Percentiles rank a stretch among this genome's conserved stretches.
These are phyloP conservation scores for Clitocybe nebularis DNA, from an alignment of 1,284 basidiomycete genomes.

Conservation along the genomic window DNA sequence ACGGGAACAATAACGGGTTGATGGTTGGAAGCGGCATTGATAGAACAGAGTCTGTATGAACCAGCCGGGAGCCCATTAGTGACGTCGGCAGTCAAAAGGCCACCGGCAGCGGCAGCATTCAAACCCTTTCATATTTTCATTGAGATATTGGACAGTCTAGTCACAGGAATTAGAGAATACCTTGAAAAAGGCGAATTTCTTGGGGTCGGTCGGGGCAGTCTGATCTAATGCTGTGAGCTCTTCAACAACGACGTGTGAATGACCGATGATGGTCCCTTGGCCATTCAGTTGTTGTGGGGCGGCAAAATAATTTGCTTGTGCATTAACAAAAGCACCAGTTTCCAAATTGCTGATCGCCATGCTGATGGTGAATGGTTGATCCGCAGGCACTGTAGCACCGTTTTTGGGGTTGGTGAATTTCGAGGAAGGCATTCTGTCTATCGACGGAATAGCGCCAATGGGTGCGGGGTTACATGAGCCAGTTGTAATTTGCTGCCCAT, in stretches of 20 bases:
- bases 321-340: conserved; percentile 62
- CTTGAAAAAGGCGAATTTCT: conserved; percentile 66
- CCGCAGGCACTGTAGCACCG: conserved; percentile 45
- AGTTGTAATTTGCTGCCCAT: conserved; percentile 53
- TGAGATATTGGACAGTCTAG: background rate
- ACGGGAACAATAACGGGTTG: conserved; percentile 61
- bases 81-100: conserved; percentile 50
- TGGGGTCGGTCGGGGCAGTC: conserved; percentile 52
- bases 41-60: conserved; percentile 56
- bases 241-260: conserved; percentile 66
- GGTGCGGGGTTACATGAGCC: conserved; percentile 66
- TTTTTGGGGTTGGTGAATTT: conserved; percentile 59
- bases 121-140: conserved; percentile 33
- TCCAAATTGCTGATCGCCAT: conserved; percentile 54
- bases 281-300: conserved; percentile 62
- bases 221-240: conserved; percentile 41
- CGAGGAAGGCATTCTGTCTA: conserved; percentile 53
- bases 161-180: conserved; percentile 14
- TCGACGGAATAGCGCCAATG: conserved; percentile 54
- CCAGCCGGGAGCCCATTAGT: conserved; percentile 55
- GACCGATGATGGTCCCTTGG: conserved; percentile 52
- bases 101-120: conserved; percentile 44
- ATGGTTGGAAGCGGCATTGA: conserved; percentile 61
- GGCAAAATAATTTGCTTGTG: conserved; percentile 57
- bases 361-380: conserved; percentile 53